phyloP scores from a whole-genome alignment of 1,284 basidiomycete genomes.

The Mycosarcoma mackinlayi region DNA sequence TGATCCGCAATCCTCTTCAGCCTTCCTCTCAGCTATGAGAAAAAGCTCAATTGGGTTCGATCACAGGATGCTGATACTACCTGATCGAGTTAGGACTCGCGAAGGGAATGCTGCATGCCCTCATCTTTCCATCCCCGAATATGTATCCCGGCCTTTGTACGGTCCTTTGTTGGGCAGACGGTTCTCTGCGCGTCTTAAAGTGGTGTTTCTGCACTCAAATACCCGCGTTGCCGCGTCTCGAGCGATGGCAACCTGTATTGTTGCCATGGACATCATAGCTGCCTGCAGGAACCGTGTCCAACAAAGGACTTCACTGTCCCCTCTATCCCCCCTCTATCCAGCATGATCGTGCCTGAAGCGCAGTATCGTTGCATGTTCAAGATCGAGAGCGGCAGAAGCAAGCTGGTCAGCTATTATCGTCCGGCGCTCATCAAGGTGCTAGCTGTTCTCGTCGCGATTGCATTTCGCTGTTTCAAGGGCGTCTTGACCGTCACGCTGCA shows the following conservation, averaged over 20 bases:
- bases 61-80: constrained; percentile 50
- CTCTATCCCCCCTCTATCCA: neutral
- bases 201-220: constrained; percentile 3
- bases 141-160: constrained; percentile 19
- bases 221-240: too few relatives aligned
- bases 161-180: neutral
- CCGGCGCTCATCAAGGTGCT: neutral
- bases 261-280: neutral
- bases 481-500: too few relatives aligned
- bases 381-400: constrained; percentile 2
- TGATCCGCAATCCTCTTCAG: constrained; percentile 3
- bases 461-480: too few relatives aligned
- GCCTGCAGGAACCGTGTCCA: neutral
- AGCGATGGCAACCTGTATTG: too few relatives aligned
- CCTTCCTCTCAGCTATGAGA: neutral
- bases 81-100: constrained; percentile 69
- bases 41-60: neutral
- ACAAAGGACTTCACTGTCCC: neutral
- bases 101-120: constrained; percentile 67
- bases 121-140: constrained; percentile 6
- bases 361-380: constrained; percentile 5
- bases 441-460: too few relatives aligned
- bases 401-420: neutral
- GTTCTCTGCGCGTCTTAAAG: neutral
- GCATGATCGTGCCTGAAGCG: constrained; percentile 1